Evolutionary conservation across 768 basidiomycete species (phyloP), one percentile per base, ranked within the genome.

Genomic region (Collybia nuda): DNA sequence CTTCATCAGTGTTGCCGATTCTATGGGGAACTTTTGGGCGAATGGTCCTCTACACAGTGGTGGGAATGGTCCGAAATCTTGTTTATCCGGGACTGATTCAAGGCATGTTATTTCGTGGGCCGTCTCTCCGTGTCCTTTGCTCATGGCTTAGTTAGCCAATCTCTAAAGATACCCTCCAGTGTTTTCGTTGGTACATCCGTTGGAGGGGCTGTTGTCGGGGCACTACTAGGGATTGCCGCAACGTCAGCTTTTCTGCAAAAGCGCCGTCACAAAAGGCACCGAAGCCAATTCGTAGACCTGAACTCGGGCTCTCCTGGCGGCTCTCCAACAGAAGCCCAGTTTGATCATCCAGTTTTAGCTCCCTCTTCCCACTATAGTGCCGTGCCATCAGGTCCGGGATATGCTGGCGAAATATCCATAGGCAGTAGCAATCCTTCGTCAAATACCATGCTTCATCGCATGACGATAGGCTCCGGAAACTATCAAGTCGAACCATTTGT

Each of bases 11-110:
- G 63, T 85, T 5, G 69, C 69, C 6, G 83, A 85, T 57, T 67
- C 78, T 0, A 64, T 62, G 18, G 81, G 81, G 8, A 70, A 72
- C 35, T 63, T 66, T 17, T 85, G 84, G 84, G 57, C 80, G 2
- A 75, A 79, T 50, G 84, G 84, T 2, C 81, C 82, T 1, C 59
- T 84, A 7, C 83, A 85, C 55, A 76, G 76, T 32, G 82, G 78
- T 4, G 75, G 73, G 6, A 59, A 56, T 12, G 67, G 69, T 7
- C 58, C 69, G 5, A 75, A 69, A 6, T 65, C 56, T 0, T 82
- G 82, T 56, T 67, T 84, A 21, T 57, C 67, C n/a, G 66, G 62
- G 21, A 57, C 56, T 36, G 44, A 56, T 38, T 5, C 50, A 46
- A 57, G 52, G 67, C 63, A 59, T 52, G 55, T 56, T 39, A 2